These are phyloP conservation scores for Lepidium sativum DNA, from an alignment of 345 rosid species.

Conservation along the genomic window DNA sequence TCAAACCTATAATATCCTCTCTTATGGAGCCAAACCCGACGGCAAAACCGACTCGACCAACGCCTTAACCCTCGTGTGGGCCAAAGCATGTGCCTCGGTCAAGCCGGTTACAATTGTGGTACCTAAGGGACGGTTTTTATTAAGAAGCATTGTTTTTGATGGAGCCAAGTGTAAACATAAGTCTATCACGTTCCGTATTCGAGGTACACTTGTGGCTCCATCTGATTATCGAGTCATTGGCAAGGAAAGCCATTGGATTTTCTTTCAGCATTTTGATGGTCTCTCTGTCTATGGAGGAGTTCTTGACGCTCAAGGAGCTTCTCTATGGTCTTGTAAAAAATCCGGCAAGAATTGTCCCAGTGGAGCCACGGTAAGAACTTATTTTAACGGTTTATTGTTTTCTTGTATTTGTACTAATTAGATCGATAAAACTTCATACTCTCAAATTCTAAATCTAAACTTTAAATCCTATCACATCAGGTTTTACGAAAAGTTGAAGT, in stretches of 20 bases:
- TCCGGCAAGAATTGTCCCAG: slow-evolving; percentile 35
- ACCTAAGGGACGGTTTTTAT: slow-evolving; percentile 40
- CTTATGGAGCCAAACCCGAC: slow-evolving; percentile 47
- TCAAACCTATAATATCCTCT: slow-evolving; percentile 33
- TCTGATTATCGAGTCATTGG: slow-evolving; percentile 39
- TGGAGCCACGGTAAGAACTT: slow-evolving; percentile 52
- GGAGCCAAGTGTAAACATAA: slow-evolving; percentile 51
- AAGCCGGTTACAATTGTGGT: slow-evolving; percentile 40
- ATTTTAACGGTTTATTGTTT: background rate
- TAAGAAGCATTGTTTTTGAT: slow-evolving; percentile 32
- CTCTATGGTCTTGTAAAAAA: slow-evolving; percentile 59
- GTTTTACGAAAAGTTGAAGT: too few relatives aligned
- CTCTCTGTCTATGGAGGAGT: slow-evolving; percentile 50
- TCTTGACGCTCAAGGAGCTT: slow-evolving; percentile 55
- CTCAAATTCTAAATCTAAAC: too few relatives aligned
- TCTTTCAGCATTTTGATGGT: slow-evolving; percentile 34
- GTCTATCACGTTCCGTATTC: slow-evolving; percentile 36
- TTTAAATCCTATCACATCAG: too few relatives aligned
- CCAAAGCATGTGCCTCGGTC: slow-evolving; percentile 40
- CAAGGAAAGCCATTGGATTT: slow-evolving; percentile 38
- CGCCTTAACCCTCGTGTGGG: slow-evolving; percentile 47
- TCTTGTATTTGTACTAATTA: too few relatives aligned
- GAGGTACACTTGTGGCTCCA: slow-evolving; percentile 65
- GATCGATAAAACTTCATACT: too few relatives aligned
- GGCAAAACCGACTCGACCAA: slow-evolving; percentile 47